Evolutionary conservation across 1,139 yeast species (phyloP).

Genomic region (Hyphopichia buzzinii): DNA sequence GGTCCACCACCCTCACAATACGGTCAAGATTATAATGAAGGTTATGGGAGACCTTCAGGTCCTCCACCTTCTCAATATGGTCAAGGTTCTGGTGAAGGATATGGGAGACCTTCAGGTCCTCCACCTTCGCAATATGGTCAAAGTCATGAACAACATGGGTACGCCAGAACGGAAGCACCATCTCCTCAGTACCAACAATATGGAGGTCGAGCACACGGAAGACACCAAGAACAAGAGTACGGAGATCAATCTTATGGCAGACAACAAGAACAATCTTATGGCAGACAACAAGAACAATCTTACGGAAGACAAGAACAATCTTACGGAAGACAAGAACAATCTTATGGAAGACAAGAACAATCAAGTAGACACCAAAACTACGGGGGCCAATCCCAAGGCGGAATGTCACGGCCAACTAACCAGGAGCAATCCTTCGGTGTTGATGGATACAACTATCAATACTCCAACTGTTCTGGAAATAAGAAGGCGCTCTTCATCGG

Average conservation of each 20-base stretch:
- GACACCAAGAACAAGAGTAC: background rate
- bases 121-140: background rate
- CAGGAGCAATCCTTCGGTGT: conserved; percentile 8
- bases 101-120: conserved; percentile 1
- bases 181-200: too few relatives aligned
- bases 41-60: background rate
- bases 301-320: conserved; percentile 1
- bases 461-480: conserved; percentile 73
- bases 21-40: background rate
- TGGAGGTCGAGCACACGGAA: background rate
- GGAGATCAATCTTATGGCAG: background rate
- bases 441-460: conserved; percentile 40
- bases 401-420: conserved; percentile 20
- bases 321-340: background rate
- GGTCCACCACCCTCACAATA: background rate
- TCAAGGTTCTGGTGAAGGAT: background rate
- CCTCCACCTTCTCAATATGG: conserved; percentile 1
- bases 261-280: background rate
- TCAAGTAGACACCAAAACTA: background rate
- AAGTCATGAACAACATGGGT: background rate
- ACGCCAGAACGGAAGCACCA: too few relatives aligned
- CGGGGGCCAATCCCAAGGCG: conserved; percentile 12
- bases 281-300: conserved; percentile 1
- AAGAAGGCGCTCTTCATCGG: conserved; percentile 86
- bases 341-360: background rate